Base-by-base conservation (phyloP, 2,329 filamentous ascomycete genomes). In the Cytospora leucostoma region DNA sequence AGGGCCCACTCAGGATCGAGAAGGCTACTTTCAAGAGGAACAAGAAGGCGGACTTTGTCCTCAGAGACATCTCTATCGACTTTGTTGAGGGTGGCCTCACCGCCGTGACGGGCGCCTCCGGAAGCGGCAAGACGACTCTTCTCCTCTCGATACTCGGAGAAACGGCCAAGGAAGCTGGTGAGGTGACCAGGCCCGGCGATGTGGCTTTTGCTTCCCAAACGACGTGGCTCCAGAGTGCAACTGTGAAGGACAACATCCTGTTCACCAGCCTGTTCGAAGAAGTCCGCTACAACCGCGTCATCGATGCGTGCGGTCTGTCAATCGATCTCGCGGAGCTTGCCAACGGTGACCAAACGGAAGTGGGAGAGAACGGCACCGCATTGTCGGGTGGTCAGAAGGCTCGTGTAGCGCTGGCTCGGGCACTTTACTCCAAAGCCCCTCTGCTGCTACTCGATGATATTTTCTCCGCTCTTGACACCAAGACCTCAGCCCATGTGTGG, bases 391-490 rank as follows among this genome's bases (percentile, higher is more conserved):
- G 83, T 0, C 83, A 86, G 66, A 84, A 83, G 66, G 82, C 82
- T 35, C 78, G 83, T 7, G 81, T 86, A 40, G 82, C 83, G 13
- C 71, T 87, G 38, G 84, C 84, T 1, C 77, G 84, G 62, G 81
- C 84, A 7, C 70, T 87, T 1, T 87, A 87, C 70, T 86, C 84
- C 1, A 81, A 80, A 60, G 79, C 84, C 0, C 76, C 81, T 1
- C 75, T 86, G 2, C 73, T 87, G 27, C 74, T 87, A 0, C 78
- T 87, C 1, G 84, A 87, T 66, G 84, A 87, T 63, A 78, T 86
- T 3, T 84, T 87, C 66, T 84, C 84, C 1, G 84, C 84, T 0
- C 75, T 87, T 0, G 84, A 87, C 67, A 79, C 84, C 19, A 84
- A 84, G 67, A 87, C 85, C 0, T 80, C 82, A 1, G 80, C 82